Base-by-base conservation (phyloP, 2,329 filamentous ascomycete species). In the Diaporthe aspalathi region DNA sequence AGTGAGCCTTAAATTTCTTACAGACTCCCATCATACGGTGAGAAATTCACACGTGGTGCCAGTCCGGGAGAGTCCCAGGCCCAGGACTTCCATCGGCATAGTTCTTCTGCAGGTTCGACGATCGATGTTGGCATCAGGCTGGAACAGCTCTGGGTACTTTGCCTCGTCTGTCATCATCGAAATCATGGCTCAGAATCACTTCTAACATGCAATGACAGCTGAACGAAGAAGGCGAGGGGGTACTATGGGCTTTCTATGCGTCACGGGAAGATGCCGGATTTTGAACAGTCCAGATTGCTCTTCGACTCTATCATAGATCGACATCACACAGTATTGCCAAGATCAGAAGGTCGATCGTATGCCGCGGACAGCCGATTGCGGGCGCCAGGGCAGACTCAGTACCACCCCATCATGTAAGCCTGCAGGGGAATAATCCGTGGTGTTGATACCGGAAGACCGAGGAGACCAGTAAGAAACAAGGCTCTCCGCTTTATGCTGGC, bases 81-180 rank as follows among this genome's bases (percentile, higher is more conserved):
- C 79, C 14, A 82, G 70, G 11, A 81, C 77, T 62, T 81, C 73
- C 76, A 82, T 78, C 8, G 80, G 79, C 70, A 76, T 77, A 1
- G 76, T 81, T 29, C 80, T 77, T 22, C 66, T 75, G n/a, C 77
- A 79, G 7, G 69, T 73, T 5, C 73, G 75, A 1, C 75, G 73
- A 3, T 75, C 68, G 8, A 76, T 74, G 6, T 74, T 66, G 20
- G 72, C 63, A 68, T 78, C 60, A 7, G 60, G 45, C 29, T 35
- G 60, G 29, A 65, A 65, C 2, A 65, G n/a, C 29, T 65, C 60
- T 6, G 60, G 60, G 17, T 65, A 65, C 29, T 50, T 65, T 38
- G 50, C 45, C 14, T 35, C 43, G 14, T 65, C 60, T 3, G 60
- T 65, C 14, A 63, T 1, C n/a, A 35, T 49, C 4, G 20, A 4